Evolutionary conservation across 768 basidiomycete genomes (phyloP), one percentile per base, ranked within the genome.

Genomic region (Russula earlei): DNA sequence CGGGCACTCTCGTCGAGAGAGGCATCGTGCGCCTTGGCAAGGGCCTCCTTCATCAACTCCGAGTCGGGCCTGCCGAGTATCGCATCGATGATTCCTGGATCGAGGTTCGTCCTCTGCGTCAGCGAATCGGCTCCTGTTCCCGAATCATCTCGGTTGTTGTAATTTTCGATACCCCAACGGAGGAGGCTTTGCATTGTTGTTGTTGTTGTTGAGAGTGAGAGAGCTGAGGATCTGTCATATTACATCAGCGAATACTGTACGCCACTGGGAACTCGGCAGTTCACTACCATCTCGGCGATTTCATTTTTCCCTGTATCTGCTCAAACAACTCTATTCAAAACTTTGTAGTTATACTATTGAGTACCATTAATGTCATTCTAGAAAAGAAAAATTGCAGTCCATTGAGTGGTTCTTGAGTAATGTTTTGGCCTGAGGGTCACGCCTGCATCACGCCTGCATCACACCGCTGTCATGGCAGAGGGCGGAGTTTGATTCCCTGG

Each of bases 51-150:
- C 90, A 95, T 94, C 49, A 82, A 73, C 47, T 79, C 81, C 1
- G 89, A 77, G 65, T 94, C 92, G 0, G 87, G 79, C 64, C 83
- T 88, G 11, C 92, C 92, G 29, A 95, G 76, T 63, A 95, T 89
- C 68, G 79, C 68, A 63, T 93, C 89, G 60, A 94, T 86, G 60
- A 94, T 75, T n/a, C 70, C 88, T 1, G 92, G 85, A 71, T 92
- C 86, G 19, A 95, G 70, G 50, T 84, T 74, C 53, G 76, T 73
- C 19, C 71, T 68, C 11, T 66, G 67, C 10, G 69, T 6, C 15
- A 14, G 69, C 59, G 63, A 22, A 72, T 74, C 6, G 74, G 69
- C 36, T 62, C 60, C 8, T 56, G 70, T 61, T 31, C 69, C 54
- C 10, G 70, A 61, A 27, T 66, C 64, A 3, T 58, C 67, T 9